Evolutionary conservation across 176 grass and related monocot species (phyloP).

Genomic region (Typha latifolia): DNA sequence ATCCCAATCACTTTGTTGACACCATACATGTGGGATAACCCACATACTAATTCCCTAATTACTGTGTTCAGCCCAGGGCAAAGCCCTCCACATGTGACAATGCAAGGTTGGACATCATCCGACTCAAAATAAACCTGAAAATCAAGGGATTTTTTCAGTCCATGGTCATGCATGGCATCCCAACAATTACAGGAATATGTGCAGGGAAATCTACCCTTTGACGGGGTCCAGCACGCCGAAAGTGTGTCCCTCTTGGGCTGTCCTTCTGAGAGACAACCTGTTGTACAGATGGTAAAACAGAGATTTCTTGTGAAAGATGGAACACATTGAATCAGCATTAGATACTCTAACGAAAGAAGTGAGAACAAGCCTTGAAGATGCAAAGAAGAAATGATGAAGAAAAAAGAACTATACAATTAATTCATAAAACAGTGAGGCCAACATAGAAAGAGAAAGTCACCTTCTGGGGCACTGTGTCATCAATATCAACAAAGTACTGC

Average conservation of each 20-base stretch:
- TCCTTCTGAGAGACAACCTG: constrained; percentile 74
- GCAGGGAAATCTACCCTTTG: constrained; percentile 46
- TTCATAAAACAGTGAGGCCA: not conserved
- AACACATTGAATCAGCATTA: too few species aligned
- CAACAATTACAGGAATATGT: constrained; percentile 15
- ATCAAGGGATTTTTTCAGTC: constrained; percentile 10
- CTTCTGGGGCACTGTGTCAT: constrained; percentile 90
- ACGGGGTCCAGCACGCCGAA: constrained; percentile 87
- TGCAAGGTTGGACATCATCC: constrained; percentile 79
- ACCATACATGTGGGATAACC: constrained; percentile 87
- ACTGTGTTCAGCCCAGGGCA: constrained; percentile 97
- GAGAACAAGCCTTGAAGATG: too few species aligned
- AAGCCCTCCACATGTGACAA: constrained; percentile 97
- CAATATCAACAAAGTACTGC: constrained; percentile 87
- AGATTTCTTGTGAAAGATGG: not conserved
- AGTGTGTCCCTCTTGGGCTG: constrained; percentile 68
- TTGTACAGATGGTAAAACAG: constrained; percentile 1
- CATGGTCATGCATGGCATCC: constrained; percentile 5
- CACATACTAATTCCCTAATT: constrained; percentile 94
- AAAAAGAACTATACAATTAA: not conserved
- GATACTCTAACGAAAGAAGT: too few species aligned
- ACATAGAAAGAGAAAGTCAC: constrained; percentile 24
- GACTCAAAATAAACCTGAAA: constrained; percentile 76
- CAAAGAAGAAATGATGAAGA: not conserved
- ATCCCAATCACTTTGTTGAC: constrained; percentile 64